Percentiles rank a stretch among this genome's conserved stretches.
These are phyloP conservation scores for Vitis vinifera DNA, from an alignment of 164 flowering plant genomes.

Conservation along the genomic window DNA sequence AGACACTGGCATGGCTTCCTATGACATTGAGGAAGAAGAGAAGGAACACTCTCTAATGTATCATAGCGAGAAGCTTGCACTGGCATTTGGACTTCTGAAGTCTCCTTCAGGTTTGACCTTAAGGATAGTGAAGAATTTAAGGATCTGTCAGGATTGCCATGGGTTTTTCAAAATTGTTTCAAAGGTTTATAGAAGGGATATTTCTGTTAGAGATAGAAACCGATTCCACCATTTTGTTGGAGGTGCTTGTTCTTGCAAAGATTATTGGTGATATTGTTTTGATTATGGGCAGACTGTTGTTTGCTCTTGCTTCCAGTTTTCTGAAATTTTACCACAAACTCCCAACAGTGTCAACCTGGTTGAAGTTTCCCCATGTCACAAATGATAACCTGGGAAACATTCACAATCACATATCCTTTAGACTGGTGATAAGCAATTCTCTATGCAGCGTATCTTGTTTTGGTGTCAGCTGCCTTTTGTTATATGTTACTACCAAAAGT, in stretches of 20 bases:
- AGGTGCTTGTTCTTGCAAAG: conserved; percentile 31
- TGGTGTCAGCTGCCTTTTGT: too few species aligned
- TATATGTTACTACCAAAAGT: too few species aligned
- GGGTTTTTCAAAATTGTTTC: conserved; percentile 28
- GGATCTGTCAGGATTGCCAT: conserved; percentile 35
- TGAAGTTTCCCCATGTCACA: too few species aligned
- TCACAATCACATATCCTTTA: too few species aligned
- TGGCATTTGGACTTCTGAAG: conserved; percentile 27
- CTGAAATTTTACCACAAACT: neutral
- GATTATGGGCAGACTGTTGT: neutral
- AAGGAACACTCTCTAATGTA: conserved; percentile 25
- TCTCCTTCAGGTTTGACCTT: conserved; percentile 16
- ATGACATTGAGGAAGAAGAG: conserved; percentile 35
- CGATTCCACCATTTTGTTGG: conserved; percentile 31
- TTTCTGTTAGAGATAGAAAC: conserved; percentile 26
- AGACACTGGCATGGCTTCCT: conserved; percentile 26
- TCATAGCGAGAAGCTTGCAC: conserved; percentile 37
- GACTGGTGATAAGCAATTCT: too few species aligned
- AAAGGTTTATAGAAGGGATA: conserved; percentile 23
- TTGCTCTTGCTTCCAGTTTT: conserved; percentile 1
- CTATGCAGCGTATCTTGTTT: too few species aligned
- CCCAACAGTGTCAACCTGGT: too few species aligned
- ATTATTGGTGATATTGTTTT: conserved; percentile 30
- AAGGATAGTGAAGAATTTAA: conserved; percentile 31
- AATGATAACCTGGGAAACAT: too few species aligned